phyloP scores from a whole-genome alignment of 306 rosid species.

The Prunus campanulata region DNA sequence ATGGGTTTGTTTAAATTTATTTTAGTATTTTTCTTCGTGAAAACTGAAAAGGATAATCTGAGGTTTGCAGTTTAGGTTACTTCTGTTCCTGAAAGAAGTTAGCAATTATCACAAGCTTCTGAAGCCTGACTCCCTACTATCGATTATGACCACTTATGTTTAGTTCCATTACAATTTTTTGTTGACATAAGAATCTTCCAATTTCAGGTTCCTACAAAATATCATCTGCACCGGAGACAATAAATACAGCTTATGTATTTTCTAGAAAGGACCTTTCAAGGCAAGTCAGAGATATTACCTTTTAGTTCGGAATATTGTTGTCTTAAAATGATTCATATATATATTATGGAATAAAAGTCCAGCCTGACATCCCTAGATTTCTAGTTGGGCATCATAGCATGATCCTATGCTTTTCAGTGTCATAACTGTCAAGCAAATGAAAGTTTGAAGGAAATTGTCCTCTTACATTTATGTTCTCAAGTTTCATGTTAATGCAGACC shows the following conservation, averaged over 20 bases:
- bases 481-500: slow-evolving; percentile 60
- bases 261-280: slow-evolving; percentile 84
- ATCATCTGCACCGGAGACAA: slow-evolving; percentile 52
- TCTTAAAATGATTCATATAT: neutral
- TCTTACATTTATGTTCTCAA: slow-evolving; percentile 24
- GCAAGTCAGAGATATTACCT: slow-evolving; percentile 34
- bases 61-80: neutral
- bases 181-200: slow-evolving; percentile 18
- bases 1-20: neutral
- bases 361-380: neutral
- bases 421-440: slow-evolving; percentile 3
- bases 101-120: neutral
- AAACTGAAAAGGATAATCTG: neutral
- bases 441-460: slow-evolving; percentile 6
- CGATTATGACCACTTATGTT: neutral
- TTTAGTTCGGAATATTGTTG: slow-evolving; percentile 13
- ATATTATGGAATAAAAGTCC: neutral
- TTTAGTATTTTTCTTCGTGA: neutral
- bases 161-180: slow-evolving; percentile 9
- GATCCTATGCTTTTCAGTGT: slow-evolving; percentile 5
- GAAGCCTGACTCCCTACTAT: neutral
- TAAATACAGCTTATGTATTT: slow-evolving; percentile 72
- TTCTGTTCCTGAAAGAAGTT: neutral
- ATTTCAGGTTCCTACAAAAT: slow-evolving; percentile 72
- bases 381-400: neutral